Evolutionary conservation across 2,329 filamentous ascomycete genomes (phyloP).

Genomic region (Coniella vitis): DNA sequence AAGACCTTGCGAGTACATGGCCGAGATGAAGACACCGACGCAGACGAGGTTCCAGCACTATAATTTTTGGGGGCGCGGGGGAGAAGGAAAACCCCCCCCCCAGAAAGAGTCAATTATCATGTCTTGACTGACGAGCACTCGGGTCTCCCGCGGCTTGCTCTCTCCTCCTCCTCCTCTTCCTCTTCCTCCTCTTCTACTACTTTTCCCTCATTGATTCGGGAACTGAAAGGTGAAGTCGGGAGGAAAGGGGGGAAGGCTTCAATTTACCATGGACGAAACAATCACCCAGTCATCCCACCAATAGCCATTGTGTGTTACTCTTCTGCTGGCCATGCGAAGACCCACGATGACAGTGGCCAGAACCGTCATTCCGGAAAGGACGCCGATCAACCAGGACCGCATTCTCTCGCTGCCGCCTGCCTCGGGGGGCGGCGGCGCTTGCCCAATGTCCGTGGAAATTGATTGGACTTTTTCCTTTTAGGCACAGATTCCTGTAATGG

Average conservation of each 20-base stretch:
- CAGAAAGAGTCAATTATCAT: no score
- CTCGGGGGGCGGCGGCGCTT: background rate
- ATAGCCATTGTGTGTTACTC: conserved; percentile 33
- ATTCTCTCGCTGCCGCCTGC: conserved; percentile 26
- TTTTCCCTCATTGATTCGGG: no score
- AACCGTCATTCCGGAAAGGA: conserved; percentile 34
- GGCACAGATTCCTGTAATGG: no score
- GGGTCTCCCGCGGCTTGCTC: no score
- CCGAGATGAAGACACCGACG: conserved; percentile 40
- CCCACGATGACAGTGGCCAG: conserved; percentile 31
- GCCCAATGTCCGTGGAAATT: background rate
- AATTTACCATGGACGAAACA: conserved; percentile 38
- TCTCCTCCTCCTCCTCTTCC: no score
- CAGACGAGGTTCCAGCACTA: conserved; percentile 36
- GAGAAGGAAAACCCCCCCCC: background rate
- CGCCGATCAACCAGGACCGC: conserved; percentile 36
- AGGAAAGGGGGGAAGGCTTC: background rate
- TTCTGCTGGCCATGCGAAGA: conserved; percentile 35
- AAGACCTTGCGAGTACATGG: conserved; percentile 40
- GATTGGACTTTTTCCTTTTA: no score
- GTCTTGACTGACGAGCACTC: no score
- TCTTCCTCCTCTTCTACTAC: no score
- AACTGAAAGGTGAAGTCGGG: no score
- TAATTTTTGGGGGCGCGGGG: background rate
- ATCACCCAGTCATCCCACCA: conserved; percentile 48